These are phyloP conservation scores for Pyrus bretschneideri DNA, from an alignment of 306 rosid species.

Conservation along the genomic window DNA sequence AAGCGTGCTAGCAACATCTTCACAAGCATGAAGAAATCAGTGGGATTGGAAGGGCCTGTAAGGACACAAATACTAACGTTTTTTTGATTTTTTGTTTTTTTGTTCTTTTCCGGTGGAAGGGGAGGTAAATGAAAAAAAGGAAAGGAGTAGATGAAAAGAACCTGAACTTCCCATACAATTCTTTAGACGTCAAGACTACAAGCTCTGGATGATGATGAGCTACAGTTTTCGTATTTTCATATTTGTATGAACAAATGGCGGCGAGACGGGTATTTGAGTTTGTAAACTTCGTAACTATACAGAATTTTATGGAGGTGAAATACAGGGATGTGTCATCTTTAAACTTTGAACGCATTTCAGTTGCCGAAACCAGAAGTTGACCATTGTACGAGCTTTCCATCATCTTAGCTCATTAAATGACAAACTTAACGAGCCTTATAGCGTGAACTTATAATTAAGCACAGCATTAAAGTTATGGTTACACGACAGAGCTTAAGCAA, in stretches of 20 bases:
- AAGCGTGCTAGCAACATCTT: slow-evolving; percentile 4
- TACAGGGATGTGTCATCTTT: background rate
- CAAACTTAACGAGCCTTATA: no score
- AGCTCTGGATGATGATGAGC: slow-evolving; percentile 14
- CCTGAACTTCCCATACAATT: background rate
- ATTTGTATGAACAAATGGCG: slow-evolving; percentile 1
- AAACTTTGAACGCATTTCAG: background rate
- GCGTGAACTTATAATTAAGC: background rate
- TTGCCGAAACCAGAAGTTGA: background rate
- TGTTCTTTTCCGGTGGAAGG: background rate
- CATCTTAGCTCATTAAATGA: background rate
- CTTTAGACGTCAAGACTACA: slow-evolving; percentile 1
- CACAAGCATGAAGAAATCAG: background rate
- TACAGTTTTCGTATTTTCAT: slow-evolving; percentile 5
- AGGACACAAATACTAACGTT: background rate
- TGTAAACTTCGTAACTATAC: slow-evolving; percentile 1
- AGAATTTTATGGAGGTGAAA: background rate
- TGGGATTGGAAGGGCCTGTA: slow-evolving; percentile 2
- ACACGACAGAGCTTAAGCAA: background rate
- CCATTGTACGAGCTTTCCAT: background rate
- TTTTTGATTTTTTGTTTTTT: background rate
- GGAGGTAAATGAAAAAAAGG: background rate
- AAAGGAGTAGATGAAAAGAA: background rate
- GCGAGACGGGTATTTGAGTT: background rate
- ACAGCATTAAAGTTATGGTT: no score